Evolutionary conservation across 305 asterid genomes (phyloP).

Genomic region (Solanum hybrid): DNA sequence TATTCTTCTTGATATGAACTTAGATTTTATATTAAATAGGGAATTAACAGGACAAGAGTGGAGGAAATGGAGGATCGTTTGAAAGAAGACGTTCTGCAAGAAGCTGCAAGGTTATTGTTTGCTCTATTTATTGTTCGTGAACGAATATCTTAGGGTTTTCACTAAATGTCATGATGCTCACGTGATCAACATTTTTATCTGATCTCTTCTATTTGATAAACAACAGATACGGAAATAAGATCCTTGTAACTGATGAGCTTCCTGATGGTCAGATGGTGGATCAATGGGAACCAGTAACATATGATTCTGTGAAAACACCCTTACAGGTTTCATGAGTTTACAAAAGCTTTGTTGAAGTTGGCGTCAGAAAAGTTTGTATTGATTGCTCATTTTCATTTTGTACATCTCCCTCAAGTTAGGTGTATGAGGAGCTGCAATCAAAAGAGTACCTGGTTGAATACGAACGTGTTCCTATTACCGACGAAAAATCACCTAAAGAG

Average conservation of each 20-base stretch:
- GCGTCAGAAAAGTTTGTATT: not conserved
- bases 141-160: not conserved
- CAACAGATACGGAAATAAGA: constrained; percentile 90
- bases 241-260: constrained; percentile 97
- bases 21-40: constrained; percentile 66
- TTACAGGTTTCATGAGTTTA: constrained; percentile 49
- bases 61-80: constrained; percentile 99
- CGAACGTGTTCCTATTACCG: constrained; percentile 94
- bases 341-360: not conserved
- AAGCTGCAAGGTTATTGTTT: constrained; percentile 68
- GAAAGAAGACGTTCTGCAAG: constrained; percentile 83
- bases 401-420: constrained; percentile 43
- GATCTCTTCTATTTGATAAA: constrained; percentile 17
- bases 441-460: constrained; percentile 81
- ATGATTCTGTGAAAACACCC: constrained; percentile 84
- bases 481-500: constrained; percentile 97
- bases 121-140: not conserved
- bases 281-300: constrained; percentile 95
- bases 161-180: constrained; percentile 11
- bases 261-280: constrained; percentile 99
- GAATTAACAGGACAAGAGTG: constrained; percentile 93
- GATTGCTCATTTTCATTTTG: constrained; percentile 21
- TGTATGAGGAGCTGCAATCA: constrained; percentile 71
- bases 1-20: constrained; percentile 14
- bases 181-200: constrained; percentile 14